Evolutionary conservation across 2,329 filamentous ascomycete genomes (phyloP).

Genomic region (Fusarium keratoplasticum): DNA sequence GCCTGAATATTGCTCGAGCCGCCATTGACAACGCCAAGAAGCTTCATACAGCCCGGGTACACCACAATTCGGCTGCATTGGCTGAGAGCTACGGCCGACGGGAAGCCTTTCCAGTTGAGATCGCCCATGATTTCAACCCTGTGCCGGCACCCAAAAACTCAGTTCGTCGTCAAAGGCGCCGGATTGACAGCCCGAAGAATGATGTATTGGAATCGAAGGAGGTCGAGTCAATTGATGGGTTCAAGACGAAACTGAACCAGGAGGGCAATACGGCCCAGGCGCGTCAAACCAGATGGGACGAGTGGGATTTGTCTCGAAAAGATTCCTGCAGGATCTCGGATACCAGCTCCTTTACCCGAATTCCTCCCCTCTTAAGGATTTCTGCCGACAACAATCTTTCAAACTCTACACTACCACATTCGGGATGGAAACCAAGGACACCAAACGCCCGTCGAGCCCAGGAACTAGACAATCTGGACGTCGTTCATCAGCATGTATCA

Average conservation of each 20-base stretch:
- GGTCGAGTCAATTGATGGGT: slow-evolving; percentile 5
- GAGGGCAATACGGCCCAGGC: slow-evolving; percentile 8
- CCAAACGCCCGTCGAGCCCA: not conserved
- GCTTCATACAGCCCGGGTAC: slow-evolving; percentile 55
- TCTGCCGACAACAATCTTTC: slow-evolving; percentile 21
- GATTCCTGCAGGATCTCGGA: slow-evolving; percentile 38
- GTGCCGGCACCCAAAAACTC: slow-evolving; percentile 36
- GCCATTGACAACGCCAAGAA: slow-evolving; percentile 66
- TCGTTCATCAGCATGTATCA: not conserved
- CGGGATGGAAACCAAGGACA: not conserved
- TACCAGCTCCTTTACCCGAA: slow-evolving; percentile 24
- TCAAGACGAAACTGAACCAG: slow-evolving; percentile 13
- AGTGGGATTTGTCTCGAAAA: slow-evolving; percentile 42
- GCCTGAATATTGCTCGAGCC: slow-evolving; percentile 62
- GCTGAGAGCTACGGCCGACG: slow-evolving; percentile 42
- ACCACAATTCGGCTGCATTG: slow-evolving; percentile 45
- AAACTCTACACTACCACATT: slow-evolving; percentile 1
- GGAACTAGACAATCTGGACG: not conserved
- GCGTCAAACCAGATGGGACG: slow-evolving; percentile 38
- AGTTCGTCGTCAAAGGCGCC: slow-evolving; percentile 45
- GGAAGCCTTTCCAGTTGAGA: slow-evolving; percentile 38
- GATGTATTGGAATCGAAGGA: slow-evolving; percentile 1
- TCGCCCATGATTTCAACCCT: slow-evolving; percentile 43
- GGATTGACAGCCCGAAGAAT: slow-evolving; percentile 17
- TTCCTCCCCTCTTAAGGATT: slow-evolving; percentile 29